Evolutionary conservation across 192 early-diverging fungal species (phyloP), one percentile per base, ranked within the genome.

Genomic region (Martensiomyces pterosporus): DNA sequence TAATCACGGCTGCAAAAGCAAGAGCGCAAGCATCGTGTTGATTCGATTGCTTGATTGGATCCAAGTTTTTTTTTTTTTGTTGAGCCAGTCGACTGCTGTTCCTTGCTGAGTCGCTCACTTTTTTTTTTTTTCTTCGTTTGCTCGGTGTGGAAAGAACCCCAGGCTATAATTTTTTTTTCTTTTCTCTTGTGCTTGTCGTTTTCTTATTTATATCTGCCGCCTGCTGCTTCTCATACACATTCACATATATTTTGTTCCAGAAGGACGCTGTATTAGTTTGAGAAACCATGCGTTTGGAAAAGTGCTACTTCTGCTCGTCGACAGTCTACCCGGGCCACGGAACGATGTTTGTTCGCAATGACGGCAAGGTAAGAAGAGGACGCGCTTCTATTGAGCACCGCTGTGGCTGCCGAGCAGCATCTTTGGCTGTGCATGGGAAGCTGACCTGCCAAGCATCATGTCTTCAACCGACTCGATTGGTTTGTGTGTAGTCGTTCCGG

Each of bases 291-390:
- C 83, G 93, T 67, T 78, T 99, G 40, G 93, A 96, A 78, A 96
- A 96, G 83, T 99, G 96, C 71, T 99, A 94, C 71, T 99, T 99
- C 71, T 99, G 96, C 80, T 94, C 92, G 29, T 87, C 85, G 24
- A 94, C 92, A 24, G 82, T 87, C 55, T 99, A 99, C 60, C 96
- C 96, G 38, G 96, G 96, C 5, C 94, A 99, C 66, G 96, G 96
- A 24, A 95, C 89, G 54, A 90, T 92, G 89, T 99, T 99, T 84
- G 97, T 97, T 37, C 80, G 94, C 29, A 97, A 97, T 58, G 97
- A 97, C 79, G 82, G 87, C 61, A 99, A 97, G 86, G 89, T 90
- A 74, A 32, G 50, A 6, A 33, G n/a, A n/a, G n/a, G n/a, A n/a
- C n/a, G n/a, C n/a, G n/a, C n/a, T n/a, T n/a, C n/a, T n/a, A n/a